Evolutionary conservation across 2,329 filamentous ascomycete genomes (phyloP).

Genomic region (Ceratocystis eucalypticola): DNA sequence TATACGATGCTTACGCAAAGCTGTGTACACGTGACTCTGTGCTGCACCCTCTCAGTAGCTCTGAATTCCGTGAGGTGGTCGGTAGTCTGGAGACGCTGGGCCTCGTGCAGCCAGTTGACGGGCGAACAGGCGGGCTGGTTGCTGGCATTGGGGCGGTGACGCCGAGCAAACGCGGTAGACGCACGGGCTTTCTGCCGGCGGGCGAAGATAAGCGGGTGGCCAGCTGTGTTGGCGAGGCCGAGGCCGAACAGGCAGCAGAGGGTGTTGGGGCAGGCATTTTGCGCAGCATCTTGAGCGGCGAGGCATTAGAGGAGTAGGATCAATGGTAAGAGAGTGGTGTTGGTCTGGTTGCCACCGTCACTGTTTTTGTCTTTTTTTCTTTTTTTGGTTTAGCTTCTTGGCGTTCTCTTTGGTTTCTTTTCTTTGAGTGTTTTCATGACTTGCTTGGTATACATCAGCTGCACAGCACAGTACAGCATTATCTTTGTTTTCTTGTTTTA

Average conservation of each 20-base stretch:
- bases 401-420: neutral
- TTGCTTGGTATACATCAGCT: too few relatives aligned
- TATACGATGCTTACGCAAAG: conserved; percentile 71
- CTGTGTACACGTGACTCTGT: conserved; percentile 81
- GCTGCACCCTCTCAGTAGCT: conserved; percentile 74
- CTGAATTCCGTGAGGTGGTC: conserved; percentile 88
- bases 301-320: conserved; percentile 38
- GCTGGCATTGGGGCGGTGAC: conserved; percentile 39
- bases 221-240: conserved; percentile 66
- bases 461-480: neutral
- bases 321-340: neutral
- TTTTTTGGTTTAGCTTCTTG: neutral
- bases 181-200: conserved; percentile 37
- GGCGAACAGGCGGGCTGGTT: conserved; percentile 53
- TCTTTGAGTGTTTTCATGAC: neutral
- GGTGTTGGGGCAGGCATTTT: conserved; percentile 48
- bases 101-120: conserved; percentile 57
- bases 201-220: conserved; percentile 65
- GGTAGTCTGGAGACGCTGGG: conserved; percentile 80
- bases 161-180: conserved; percentile 55
- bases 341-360: neutral
- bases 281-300: conserved; percentile 47
- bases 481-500: neutral
- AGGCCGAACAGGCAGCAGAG: conserved; percentile 58
- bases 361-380: neutral